Percentiles rank a stretch among this genome's conserved stretches.
phyloP scores from a whole-genome alignment of 2,329 filamentous ascomycete species.

The Magnaporthiopsis incrustans region DNA sequence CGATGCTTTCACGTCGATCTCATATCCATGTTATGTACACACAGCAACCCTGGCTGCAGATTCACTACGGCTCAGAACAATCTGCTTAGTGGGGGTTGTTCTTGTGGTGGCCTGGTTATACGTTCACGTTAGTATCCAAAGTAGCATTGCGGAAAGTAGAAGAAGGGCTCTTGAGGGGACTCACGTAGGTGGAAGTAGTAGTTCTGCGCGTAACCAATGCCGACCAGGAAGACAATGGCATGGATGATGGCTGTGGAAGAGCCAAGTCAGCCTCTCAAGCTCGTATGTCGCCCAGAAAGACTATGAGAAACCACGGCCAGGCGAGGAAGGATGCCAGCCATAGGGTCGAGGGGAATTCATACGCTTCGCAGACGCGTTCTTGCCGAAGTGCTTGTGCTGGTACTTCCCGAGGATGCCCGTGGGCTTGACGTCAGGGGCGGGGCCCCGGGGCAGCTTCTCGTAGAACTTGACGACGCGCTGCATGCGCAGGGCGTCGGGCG shows the following conservation, averaged over 20 bases:
- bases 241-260: constrained; percentile 70
- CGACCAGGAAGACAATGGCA: constrained; percentile 67
- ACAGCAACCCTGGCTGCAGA: constrained; percentile 16
- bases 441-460: constrained; percentile 91
- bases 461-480: constrained; percentile 98
- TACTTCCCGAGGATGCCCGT: constrained; percentile 83
- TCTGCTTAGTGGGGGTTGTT: constrained; percentile 88
- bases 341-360: constrained; percentile 34
- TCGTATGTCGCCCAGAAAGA: no score
- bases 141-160: background rate
- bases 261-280: constrained; percentile 17
- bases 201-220: constrained; percentile 89
- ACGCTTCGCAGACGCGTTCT: constrained; percentile 86
- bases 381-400: constrained; percentile 83
- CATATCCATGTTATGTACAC: constrained; percentile 35
- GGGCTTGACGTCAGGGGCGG: constrained; percentile 74
- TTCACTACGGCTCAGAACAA: background rate
- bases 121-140: background rate
- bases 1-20: constrained; percentile 26
- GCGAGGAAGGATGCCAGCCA: background rate
- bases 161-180: constrained; percentile 27
- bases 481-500: constrained; percentile 95
- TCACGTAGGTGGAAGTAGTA: constrained; percentile 99
- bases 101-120: constrained; percentile 86
- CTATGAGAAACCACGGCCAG: constrained; percentile 10